Evolutionary conservation across 106 monocot species (phyloP).

Genomic region (Iris macrosiphon): DNA sequence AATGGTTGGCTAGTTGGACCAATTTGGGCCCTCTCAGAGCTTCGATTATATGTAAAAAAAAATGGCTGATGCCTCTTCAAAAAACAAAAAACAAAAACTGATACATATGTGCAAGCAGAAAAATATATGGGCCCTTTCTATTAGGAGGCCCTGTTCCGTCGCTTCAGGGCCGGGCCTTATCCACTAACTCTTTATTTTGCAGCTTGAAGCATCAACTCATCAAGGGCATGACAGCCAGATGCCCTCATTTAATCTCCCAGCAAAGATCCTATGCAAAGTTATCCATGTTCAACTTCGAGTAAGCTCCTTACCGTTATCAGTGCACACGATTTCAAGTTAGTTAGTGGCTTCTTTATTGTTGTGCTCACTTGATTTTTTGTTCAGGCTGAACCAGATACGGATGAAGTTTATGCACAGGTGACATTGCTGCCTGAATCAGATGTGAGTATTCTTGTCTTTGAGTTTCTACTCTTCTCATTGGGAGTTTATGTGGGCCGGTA

Average conservation of each 20-base stretch:
- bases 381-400: slow-evolving; percentile 88
- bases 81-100: no score
- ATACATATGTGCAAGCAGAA: no score
- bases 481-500: no score
- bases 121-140: no score
- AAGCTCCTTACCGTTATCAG: slow-evolving; percentile 2
- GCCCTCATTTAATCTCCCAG: slow-evolving; percentile 63
- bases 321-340: slow-evolving; percentile 1
- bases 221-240: slow-evolving; percentile 74
- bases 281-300: slow-evolving; percentile 51
- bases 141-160: no score
- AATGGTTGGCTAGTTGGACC: no score
- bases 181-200: slow-evolving; percentile 4
- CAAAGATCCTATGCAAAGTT: slow-evolving; percentile 63
- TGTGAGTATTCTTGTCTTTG: slow-evolving; percentile 27
- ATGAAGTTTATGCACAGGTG: slow-evolving; percentile 95
- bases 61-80: no score
- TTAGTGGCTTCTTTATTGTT: not conserved
- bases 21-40: no score
- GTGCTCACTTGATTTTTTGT: not conserved
- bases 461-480: no score
- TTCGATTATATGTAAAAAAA: no score
- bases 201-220: slow-evolving; percentile 92
- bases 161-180: no score
- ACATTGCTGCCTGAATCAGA: slow-evolving; percentile 69